Base-by-base conservation (phyloP, 2,329 filamentous ascomycete species). In the Zasmidium cellare region DNA sequence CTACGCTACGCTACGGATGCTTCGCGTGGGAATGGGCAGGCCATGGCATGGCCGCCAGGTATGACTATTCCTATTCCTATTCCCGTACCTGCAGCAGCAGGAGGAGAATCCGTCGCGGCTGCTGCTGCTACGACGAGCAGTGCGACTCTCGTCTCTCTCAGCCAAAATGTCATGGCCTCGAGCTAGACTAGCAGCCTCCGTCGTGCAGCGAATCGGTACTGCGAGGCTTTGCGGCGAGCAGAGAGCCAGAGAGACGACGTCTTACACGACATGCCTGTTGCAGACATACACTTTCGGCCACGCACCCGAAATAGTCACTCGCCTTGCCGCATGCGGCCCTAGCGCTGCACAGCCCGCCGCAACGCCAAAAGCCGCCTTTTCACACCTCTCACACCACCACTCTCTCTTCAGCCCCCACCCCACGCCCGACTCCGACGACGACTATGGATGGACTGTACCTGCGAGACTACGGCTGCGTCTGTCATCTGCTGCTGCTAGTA, bases 21-120 rank as follows among this genome's bases (percentile, higher is more conserved):
- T 14, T 7, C 7, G 28, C 28, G 28, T 31, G 28, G 28, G 28
- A 31, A 14, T 7, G 28, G 28, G 28, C 28, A 7, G 28, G 28
- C 7, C 28, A 31, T 31, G 28, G 28, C 28, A 31, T 31, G 28
- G 14, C 57, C n/a, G n/a, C n/a, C n/a, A n/a, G n/a, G n/a, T n/a
- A n/a, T n/a, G n/a, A n/a, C n/a, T n/a, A n/a, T n/a, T n/a, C n/a
- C n/a, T n/a, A n/a, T n/a, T n/a, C n/a, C n/a, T 59, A 62, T 59
- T 59, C 55, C 55, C 51, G 60, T 59, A 57, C 57, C 57, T 62
- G 60, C 60, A 62, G 60, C 53, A 56, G 48, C 51, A 11, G 6
- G 25, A 28, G 11, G 5, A 28, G 35, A n/a, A 49, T 48, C 55
- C 58, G 49, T 41, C 35, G n/a, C 53, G 35, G 41, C 47, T 47